Conservation (phyloP, 352 stramenopile species). For the Phytophthora cryptogea region DNA sequence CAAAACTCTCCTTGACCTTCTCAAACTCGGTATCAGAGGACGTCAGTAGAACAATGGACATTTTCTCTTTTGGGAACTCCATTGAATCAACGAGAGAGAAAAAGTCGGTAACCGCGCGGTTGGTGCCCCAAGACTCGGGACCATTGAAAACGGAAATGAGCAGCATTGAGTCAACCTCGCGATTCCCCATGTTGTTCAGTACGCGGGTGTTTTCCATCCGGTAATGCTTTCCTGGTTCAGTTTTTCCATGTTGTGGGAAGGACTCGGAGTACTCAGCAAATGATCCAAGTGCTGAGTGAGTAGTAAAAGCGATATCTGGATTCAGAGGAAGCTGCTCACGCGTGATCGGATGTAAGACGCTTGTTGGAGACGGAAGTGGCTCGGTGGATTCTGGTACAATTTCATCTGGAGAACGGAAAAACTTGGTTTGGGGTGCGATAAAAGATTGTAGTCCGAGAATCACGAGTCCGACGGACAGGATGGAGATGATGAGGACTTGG, state of each 20-base stretch:
- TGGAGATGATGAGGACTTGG: neutral
- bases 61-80: slow-evolving; percentile 31
- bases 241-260: slow-evolving; percentile 24
- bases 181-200: neutral
- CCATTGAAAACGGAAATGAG: slow-evolving; percentile 34
- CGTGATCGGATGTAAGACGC: slow-evolving; percentile 20
- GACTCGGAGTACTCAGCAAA: neutral
- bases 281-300: neutral
- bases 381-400: neutral
- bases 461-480: neutral
- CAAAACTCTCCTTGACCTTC: slow-evolving; percentile 19
- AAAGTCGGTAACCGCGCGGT: slow-evolving; percentile 25
- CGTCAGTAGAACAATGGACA: slow-evolving; percentile 39
- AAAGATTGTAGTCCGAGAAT: neutral
- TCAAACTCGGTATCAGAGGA: slow-evolving; percentile 35
- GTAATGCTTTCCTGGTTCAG: slow-evolving; percentile 16
- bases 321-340: neutral
- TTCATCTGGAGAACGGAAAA: neutral
- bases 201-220: slow-evolving; percentile 14
- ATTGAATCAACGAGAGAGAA: slow-evolving; percentile 34
- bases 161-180: slow-evolving; percentile 24
- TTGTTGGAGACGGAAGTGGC: neutral
- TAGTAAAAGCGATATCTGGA: neutral
- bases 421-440: neutral
- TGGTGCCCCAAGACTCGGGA: slow-evolving; percentile 30